Evolutionary conservation across 352 stramenopile genomes (phyloP), one percentile per base, ranked within the genome.

Genomic region (Phytophthora litchii): DNA sequence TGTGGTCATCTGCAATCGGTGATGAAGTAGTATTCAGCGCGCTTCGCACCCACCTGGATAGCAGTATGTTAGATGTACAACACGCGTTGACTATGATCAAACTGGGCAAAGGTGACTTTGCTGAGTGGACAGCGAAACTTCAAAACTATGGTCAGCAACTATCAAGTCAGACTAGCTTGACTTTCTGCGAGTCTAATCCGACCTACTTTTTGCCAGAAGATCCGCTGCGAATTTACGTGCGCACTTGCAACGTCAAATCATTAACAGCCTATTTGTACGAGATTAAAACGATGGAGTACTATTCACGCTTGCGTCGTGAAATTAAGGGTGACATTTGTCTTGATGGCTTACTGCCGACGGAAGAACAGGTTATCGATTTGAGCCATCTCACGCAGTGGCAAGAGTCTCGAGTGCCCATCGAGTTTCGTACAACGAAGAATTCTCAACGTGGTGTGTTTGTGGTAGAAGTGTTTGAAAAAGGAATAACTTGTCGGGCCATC

Each of bases 181-280:
- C 57, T 27, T 89, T 89, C 48, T 85, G 76, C 21, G 60, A 84
- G 14, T 82, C 66, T 5, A 89, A 78, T 29, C 66, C 74, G 10
- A 47, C 37, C 4, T 77, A 70, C 36, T 86, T 83, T 60, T 50
- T 48, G 3, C 70, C 64, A 0, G 67, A 76, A 16, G 79, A 85
- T 32, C 58, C 68, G 1, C 51, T 89, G 2, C 45, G 53, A 8
- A 31, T 89, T 48, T 63, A 70, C 17, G 54, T 88, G 2, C 63
- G 70, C 16, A 67, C 79, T 14, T 66, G 71, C 8, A 88, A 88
- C 49, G 67, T 85, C 6, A 75, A 83, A 32, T 64, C 53, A 2
- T 42, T 89, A 19, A 88, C 72, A 1, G 74, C 79, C 1, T 77
- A 89, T 44, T 42, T 89, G 10, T 89, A 85, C 45, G 67, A 87